Evolutionary conservation across 345 rosid species (phyloP), one percentile per base, ranked within the genome.

Genomic region (Crucihimalaya himalaica): DNA sequence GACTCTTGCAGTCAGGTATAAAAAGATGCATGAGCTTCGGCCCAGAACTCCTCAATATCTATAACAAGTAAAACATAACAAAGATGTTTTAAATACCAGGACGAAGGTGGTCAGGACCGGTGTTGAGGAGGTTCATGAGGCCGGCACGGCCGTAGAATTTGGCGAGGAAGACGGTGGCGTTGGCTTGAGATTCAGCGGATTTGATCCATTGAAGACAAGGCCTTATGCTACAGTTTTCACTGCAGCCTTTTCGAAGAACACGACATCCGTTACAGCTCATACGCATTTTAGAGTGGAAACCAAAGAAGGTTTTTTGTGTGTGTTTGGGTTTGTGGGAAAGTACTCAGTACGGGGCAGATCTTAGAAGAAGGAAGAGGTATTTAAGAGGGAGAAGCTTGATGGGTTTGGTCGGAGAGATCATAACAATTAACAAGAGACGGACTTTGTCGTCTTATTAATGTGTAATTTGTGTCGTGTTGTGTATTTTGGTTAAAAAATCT

Each of bases 191-290:
- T 40, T 90, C 97, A 0, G 99, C 80, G 74, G 81, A 83, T 57
- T 84, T 87, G 92, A 95, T 95, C 99, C 99, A 95, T 66, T 92
- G 92, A n/a, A 95, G 81, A 65, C 99, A 90, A 10, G 99, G 98
- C 21, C 98, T 81, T 61, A 95, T 95, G 77, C 87, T 86, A 73
- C 99, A 95, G 62, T 83, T 85, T 14, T 95, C 98, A 59, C 93
- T 85, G 75, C 99, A 95, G 15, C 98, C 99, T 68, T 95, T 95
- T 37, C 99, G 88, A 5, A 95, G 96, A 64, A 95, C 98, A 15
- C 99, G 81, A 58, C 99, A 95, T 8, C 99, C 99, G 82, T 95
- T 95, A 71, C 99, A 95, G 61, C 99, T 95, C 97, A 95, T 89
- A 23, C 96, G 86, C 96, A 87, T 89, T 83, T 73, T 81, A 52